phyloP scores from a whole-genome alignment of 805 yeast genomes.

The Spathaspora boniae region DNA sequence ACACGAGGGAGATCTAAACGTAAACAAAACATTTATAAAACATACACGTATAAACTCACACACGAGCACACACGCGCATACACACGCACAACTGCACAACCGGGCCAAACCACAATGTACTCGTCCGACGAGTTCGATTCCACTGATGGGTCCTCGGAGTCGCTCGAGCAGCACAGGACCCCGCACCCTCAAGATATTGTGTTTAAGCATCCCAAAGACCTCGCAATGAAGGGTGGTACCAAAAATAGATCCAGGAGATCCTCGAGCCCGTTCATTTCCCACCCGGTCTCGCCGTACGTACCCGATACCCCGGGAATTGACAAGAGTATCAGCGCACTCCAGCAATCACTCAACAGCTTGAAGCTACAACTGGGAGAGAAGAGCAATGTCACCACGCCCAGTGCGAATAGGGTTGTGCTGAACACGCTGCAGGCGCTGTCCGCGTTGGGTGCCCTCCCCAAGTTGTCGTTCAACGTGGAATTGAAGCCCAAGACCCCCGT shows the following conservation, averaged over 20 bases:
- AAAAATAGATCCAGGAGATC: conserved; percentile 9
- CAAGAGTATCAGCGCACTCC: not conserved
- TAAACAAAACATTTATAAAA: too few species aligned
- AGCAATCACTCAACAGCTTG: conserved; percentile 8
- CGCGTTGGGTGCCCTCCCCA: conserved; percentile 1
- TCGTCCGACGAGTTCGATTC: conserved; percentile 3
- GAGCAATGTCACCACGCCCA: conserved; percentile 9
- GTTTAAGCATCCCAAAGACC: conserved; percentile 3
- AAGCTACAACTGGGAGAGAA: conserved; percentile 19
- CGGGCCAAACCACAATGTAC: too few species aligned
- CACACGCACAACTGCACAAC: too few species aligned
- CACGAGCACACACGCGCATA: too few species aligned
- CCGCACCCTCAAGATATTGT: conserved; percentile 1
- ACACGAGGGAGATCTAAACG: too few species aligned
- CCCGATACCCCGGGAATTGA: not conserved
- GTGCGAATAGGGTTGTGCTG: too few species aligned
- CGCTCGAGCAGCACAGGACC: too few species aligned
- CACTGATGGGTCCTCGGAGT: conserved; percentile 1
- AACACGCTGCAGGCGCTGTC: too few species aligned
- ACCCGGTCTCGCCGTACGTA: conserved; percentile 14
- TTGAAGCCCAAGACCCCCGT: conserved; percentile 7
- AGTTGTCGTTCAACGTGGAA: conserved; percentile 6
- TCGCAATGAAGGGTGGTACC: conserved; percentile 1
- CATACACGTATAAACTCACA: too few species aligned
- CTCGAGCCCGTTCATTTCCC: conserved; percentile 18